Evolutionary conservation across 805 yeast genomes (phyloP).

Genomic region (Komagataella mondaviorum): DNA sequence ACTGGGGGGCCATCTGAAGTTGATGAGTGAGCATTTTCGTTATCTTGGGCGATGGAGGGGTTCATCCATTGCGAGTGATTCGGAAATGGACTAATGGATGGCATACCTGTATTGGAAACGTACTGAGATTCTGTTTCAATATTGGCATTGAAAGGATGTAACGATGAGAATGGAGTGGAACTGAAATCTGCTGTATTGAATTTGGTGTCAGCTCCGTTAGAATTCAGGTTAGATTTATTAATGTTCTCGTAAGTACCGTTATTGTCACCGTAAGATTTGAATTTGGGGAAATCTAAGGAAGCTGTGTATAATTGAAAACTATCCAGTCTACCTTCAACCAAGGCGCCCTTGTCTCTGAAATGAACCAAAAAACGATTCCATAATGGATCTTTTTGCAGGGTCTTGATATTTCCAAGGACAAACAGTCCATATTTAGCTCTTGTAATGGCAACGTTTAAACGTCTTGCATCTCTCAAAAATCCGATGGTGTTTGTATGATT

Average conservation of each 20-base stretch:
- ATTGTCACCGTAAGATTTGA: conserved; percentile 9
- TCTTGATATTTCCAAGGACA: conserved; percentile 73
- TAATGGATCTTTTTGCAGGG: conserved; percentile 52
- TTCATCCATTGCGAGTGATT: not conserved
- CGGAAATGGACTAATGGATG: not conserved
- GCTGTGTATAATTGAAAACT: conserved; percentile 63
- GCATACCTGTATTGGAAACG: not conserved
- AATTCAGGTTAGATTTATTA: not conserved
- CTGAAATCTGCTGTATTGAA: not conserved
- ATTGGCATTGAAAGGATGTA: conserved; percentile 2
- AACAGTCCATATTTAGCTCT: conserved; percentile 77
- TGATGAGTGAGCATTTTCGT: not conserved
- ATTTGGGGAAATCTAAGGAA: conserved; percentile 19
- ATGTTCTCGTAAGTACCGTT: not conserved
- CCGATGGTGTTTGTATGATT: conserved; percentile 68
- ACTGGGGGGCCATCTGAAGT: not conserved
- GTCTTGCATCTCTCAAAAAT: conserved; percentile 71
- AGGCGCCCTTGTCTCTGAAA: conserved; percentile 71
- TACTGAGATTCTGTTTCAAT: not conserved
- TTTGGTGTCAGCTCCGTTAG: not conserved
- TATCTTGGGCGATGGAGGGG: not conserved
- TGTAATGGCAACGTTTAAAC: conserved; percentile 81
- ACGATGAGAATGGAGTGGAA: not conserved
- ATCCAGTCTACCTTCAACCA: conserved; percentile 83
- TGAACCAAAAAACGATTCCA: conserved; percentile 74